Evolutionary conservation across 2,329 filamentous ascomycete genomes (phyloP).

Genomic region (Amphichorda felina): DNA sequence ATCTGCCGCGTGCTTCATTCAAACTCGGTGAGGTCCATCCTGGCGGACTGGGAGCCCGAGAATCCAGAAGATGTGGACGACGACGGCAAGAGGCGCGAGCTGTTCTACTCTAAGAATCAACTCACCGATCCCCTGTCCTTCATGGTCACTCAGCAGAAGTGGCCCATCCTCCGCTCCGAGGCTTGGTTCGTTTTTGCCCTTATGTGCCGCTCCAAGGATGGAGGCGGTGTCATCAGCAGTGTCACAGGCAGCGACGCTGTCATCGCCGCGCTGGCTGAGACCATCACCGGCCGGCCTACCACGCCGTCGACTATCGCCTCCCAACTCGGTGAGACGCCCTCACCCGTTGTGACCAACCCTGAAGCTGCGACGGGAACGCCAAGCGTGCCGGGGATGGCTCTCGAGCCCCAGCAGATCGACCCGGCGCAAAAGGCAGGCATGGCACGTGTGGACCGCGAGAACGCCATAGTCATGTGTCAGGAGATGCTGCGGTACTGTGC

Average conservation of each 20-base stretch:
- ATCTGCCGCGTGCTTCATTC: conserved; percentile 45
- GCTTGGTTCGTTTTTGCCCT: conserved; percentile 51
- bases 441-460: conserved; percentile 44
- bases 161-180: conserved; percentile 47
- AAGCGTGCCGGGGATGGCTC: conserved; percentile 11
- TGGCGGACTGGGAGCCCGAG: conserved; percentile 18
- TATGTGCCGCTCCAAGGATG: conserved; percentile 39
- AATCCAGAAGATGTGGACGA: conserved; percentile 5
- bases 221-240: conserved; percentile 30
- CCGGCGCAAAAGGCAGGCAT: conserved; percentile 29
- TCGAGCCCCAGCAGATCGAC: conserved; percentile 36
- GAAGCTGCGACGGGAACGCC: conserved; percentile 14
- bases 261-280: conserved; percentile 27
- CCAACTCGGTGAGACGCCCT: neutral
- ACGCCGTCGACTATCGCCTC: neutral
- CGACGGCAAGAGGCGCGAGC: conserved; percentile 11
- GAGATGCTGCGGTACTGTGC: conserved; percentile 37
- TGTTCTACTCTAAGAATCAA: conserved; percentile 34
- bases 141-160: conserved; percentile 44
- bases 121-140: conserved; percentile 32
- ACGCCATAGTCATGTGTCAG: conserved; percentile 45
- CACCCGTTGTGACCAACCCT: neutral
- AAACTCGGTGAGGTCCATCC: conserved; percentile 12
- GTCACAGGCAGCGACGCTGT: conserved; percentile 30
- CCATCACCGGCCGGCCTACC: conserved; percentile 28